Conservation (phyloP, 192 early-diverging fungal genomes). For the Mortierella antarctica region DNA sequence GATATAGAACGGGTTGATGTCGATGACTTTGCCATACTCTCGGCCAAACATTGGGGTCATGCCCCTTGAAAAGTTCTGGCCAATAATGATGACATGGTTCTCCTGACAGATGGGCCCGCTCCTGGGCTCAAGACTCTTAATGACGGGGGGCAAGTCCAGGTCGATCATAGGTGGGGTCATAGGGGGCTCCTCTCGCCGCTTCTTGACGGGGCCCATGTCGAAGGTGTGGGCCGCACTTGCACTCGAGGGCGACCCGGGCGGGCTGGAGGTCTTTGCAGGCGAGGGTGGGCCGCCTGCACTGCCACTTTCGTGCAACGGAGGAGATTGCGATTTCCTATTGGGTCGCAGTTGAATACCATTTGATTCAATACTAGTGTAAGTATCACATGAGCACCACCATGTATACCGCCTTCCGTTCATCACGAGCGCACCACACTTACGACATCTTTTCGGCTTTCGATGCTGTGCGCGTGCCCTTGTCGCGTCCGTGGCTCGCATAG, state of each 20-base stretch:
- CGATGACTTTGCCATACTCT: constrained; percentile 38
- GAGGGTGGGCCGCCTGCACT: constrained; percentile 44
- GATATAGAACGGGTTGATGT: constrained; percentile 48
- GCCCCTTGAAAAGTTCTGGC: constrained; percentile 42
- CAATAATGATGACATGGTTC: constrained; percentile 54
- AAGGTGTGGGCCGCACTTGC: constrained; percentile 5
- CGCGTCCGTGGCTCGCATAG: constrained; percentile 51
- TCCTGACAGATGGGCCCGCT: constrained; percentile 47
- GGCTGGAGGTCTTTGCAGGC: constrained; percentile 52
- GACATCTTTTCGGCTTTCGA: constrained; percentile 33
- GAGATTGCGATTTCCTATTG: constrained; percentile 47
- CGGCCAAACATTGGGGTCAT: constrained; percentile 52
- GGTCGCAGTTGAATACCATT: constrained; percentile 1
- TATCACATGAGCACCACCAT: constrained; percentile 11
- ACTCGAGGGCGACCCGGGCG: constrained; percentile 34
- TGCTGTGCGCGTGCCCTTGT: constrained; percentile 36
- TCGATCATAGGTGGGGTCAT: constrained; percentile 34
- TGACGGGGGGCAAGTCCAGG: constrained; percentile 19
- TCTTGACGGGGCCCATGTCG: constrained; percentile 34
- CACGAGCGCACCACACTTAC: constrained; percentile 11
- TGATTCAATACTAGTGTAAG: background rate
- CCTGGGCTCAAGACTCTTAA: constrained; percentile 41
- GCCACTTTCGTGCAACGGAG: constrained; percentile 36
- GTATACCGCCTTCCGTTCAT: background rate
- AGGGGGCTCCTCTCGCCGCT: constrained; percentile 33